A percentile compares a stretch with the other conserved stretches of the same genome.
These are phyloP conservation scores for Psilocybe subaeruginosa DNA, from an alignment of 768 basidiomycete species.

Conservation along the genomic window DNA sequence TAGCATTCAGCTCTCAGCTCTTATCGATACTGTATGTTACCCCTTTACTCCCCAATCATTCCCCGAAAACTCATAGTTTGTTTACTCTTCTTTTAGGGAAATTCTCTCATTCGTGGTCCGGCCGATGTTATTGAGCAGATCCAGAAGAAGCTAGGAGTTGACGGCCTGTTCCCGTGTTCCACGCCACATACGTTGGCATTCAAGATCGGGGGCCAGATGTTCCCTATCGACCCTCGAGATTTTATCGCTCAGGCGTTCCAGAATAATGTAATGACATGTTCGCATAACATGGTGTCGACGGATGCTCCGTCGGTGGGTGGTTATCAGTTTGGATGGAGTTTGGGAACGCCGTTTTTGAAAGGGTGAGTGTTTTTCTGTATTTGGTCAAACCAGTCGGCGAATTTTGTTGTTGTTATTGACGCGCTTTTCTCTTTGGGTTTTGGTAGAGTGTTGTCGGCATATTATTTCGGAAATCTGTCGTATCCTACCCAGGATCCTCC, in stretches of 20 bases:
- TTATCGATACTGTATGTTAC: conserved; percentile 69
- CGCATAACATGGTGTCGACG: conserved; percentile 58
- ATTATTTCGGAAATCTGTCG: conserved; percentile 73
- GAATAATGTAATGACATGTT: conserved; percentile 46
- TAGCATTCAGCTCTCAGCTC: conserved; percentile 57
- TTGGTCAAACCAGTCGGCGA: not conserved
- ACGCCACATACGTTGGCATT: conserved; percentile 68
- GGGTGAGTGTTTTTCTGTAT: conserved; percentile 46
- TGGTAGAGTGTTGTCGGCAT: conserved; percentile 62
- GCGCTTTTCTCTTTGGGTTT: not conserved
- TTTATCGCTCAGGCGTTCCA: conserved; percentile 49
- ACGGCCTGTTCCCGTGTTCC: conserved; percentile 54
- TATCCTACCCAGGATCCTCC: conserved; percentile 71
- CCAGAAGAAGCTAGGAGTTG: conserved; percentile 35
- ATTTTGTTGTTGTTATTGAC: not conserved
- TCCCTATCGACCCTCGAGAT: conserved; percentile 79
- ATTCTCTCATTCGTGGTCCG: conserved; percentile 77
- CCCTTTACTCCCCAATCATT: not conserved
- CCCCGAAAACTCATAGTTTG: not conserved
- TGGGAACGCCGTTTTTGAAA: conserved; percentile 78
- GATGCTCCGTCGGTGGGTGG: conserved; percentile 62
- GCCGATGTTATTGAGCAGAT: conserved; percentile 63
- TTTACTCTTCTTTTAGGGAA: conserved; percentile 49
- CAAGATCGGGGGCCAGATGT: conserved; percentile 66
- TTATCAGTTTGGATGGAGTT: conserved; percentile 76